Percentiles rank a stretch among this genome's conserved stretches.
Conservation (phyloP, 352 stramenopile species). For the Pythium rishiriense region DNA sequence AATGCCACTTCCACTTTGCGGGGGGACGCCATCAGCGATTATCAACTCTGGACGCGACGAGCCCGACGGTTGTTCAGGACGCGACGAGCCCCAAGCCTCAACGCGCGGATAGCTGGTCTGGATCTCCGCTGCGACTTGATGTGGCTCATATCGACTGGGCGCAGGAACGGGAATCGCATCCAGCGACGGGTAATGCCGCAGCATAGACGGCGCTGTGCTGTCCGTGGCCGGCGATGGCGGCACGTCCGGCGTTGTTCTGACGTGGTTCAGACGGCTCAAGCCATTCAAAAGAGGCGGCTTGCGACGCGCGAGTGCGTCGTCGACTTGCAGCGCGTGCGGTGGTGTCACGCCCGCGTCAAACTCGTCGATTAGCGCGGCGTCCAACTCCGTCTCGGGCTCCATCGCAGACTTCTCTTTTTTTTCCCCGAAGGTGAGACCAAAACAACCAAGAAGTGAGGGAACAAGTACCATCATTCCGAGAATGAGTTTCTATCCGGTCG, state of each 20-base stretch:
- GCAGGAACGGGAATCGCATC: background rate
- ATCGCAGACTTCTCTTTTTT: constrained; percentile 6
- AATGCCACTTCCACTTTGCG: background rate
- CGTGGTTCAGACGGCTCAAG: background rate
- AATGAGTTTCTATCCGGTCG: constrained; percentile 1
- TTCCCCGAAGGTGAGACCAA: background rate
- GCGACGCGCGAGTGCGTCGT: background rate
- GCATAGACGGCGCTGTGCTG: background rate
- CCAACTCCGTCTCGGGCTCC: constrained; percentile 41
- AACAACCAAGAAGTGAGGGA: background rate
- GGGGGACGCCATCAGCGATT: background rate
- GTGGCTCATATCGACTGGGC: background rate
- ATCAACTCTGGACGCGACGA: background rate
- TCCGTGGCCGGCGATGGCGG: too few relatives aligned
- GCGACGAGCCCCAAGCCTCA: background rate
- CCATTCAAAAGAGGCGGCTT: background rate
- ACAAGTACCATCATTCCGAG: constrained; percentile 13
- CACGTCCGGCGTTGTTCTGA: background rate
- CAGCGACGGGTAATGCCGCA: constrained; percentile 22
- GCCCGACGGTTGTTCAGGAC: background rate
- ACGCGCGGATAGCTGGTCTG: background rate
- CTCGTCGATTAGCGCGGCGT: constrained; percentile 63
- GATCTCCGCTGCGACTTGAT: background rate
- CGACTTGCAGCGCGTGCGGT: background rate
- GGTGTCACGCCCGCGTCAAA: constrained; percentile 40